Conservation (phyloP, 2,329 filamentous ascomycete genomes). For the Microdochium bolleyi region DNA sequence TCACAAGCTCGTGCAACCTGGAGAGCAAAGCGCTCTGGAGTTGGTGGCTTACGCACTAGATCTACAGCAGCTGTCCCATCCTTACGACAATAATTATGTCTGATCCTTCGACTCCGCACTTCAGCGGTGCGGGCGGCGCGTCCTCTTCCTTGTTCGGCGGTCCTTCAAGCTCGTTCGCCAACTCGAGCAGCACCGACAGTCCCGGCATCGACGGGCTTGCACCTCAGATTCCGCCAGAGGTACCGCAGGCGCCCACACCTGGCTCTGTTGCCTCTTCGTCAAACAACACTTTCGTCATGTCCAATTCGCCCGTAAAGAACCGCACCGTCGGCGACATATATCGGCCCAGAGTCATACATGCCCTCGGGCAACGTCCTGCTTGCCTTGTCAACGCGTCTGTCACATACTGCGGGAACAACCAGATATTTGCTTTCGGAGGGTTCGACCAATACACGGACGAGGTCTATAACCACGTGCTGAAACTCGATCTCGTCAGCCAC, state of each 20-base stretch:
- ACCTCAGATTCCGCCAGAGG: conserved; percentile 18
- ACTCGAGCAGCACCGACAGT: conserved; percentile 14
- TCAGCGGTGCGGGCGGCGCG: conserved; percentile 2
- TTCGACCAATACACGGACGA: conserved; percentile 99
- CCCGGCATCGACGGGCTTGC: conserved; percentile 11
- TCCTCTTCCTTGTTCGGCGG: conserved; percentile 22
- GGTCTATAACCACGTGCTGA: conserved; percentile 95
- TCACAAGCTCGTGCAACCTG: too few species aligned
- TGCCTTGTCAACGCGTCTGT: conserved; percentile 97
- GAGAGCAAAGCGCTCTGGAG: too few species aligned
- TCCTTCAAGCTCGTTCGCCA: conserved; percentile 10
- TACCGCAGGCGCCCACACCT: conserved; percentile 29
- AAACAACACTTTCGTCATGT: conserved; percentile 85
- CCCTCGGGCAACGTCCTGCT: conserved; percentile 73
- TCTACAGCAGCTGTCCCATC: too few species aligned
- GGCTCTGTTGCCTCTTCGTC: conserved; percentile 43
- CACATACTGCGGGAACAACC: conserved; percentile 95
- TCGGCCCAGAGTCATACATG: conserved; percentile 74
- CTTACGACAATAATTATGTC: background rate
- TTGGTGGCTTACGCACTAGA: too few species aligned
- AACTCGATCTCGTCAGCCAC: conserved; percentile 75
- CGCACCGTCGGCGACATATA: conserved; percentile 64
- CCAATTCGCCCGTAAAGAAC: conserved; percentile 68
- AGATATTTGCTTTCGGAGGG: conserved; percentile 96
- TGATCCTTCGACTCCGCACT: conserved; percentile 12